Base-by-base conservation (phyloP, 352 stramenopile genomes). In the Phytophthora pistaciae region DNA sequence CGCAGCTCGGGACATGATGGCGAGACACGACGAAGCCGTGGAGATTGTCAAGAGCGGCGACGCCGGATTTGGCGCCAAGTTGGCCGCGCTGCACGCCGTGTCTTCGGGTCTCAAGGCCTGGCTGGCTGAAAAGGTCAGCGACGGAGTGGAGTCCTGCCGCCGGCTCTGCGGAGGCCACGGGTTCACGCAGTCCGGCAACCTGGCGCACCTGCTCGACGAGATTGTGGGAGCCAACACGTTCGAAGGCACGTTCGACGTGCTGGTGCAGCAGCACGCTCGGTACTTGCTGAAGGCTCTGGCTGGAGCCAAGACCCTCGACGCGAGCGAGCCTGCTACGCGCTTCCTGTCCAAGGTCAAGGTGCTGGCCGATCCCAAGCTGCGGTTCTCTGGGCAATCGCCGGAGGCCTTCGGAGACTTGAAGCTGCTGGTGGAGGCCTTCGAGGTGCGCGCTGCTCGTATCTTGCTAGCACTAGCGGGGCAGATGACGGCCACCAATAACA, bases 161-260 rank as follows among this genome's bases (percentile, higher is more conserved):
- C 79, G 83, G 27, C 46, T 88, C 0, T 91, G 83, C 18, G 75
- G 78, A 44, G 75, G 78, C 16, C 78, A 85, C 60, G 78, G 78
- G 20, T 85, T 80, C 56, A 67, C 70, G 1, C 68, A 79, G 36
- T 77, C 75, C 3, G 80, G 75, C 53, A 82, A 79, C 53, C 44
- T 83, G 27, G 67, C 36, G 1, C 65, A 83, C 50, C 20, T 80
- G 1, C 79, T 77, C 55, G 68, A 58, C 49, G 81, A 89, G 57
- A 66, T 78, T 38, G 78, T 85, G 0, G 80, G 80, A n/a, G 65
- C 78, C 7, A 79, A 59, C 56, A 94, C 87, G 13, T 90, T 77
- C 63, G 84, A 94, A 79, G 87, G 84, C 20, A 94, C 84, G 21
- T 87, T 84, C 49, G 84, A 94, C 64, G 85, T 94, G 58, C 74